Evolutionary conservation across 2,329 filamentous ascomycete species (phyloP).

Genomic region (Rhinocladiella similis): DNA sequence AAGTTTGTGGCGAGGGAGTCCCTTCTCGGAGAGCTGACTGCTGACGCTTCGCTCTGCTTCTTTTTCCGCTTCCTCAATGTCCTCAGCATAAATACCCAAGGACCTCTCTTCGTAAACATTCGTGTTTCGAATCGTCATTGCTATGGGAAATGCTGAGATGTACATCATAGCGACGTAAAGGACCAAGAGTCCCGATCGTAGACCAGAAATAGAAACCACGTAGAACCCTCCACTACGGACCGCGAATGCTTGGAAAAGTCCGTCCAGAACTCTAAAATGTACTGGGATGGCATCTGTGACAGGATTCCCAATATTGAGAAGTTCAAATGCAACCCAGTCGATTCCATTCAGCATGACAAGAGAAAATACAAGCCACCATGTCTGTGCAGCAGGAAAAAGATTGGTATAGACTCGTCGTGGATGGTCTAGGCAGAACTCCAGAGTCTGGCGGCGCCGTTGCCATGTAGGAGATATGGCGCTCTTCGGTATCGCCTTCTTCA

Average conservation of each 20-base stretch:
- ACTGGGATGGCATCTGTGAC: conserved; percentile 45
- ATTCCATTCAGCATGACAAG: conserved; percentile 55
- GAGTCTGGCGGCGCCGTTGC: conserved; percentile 42
- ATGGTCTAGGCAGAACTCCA: conserved; percentile 62
- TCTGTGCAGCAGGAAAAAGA: conserved; percentile 61
- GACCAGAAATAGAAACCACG: conserved; percentile 48
- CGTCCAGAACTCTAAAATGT: conserved; percentile 54
- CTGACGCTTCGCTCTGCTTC: neutral
- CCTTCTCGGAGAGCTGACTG: neutral
- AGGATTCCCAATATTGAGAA: conserved; percentile 51
- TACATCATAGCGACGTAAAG: conserved; percentile 99
- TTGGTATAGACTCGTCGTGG: conserved; percentile 64
- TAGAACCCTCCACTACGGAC: conserved; percentile 52
- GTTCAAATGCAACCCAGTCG: conserved; percentile 48
- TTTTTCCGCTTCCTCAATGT: conserved; percentile 11
- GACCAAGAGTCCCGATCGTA: conserved; percentile 61
- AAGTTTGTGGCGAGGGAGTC: neutral
- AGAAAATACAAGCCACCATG: conserved; percentile 57
- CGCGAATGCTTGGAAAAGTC: conserved; percentile 60
- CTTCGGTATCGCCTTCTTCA: conserved; percentile 49
- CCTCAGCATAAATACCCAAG: conserved; percentile 57
- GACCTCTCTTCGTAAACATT: conserved; percentile 72
- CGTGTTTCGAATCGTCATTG: conserved; percentile 83
- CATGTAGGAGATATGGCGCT: conserved; percentile 35
- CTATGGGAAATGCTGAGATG: conserved; percentile 94